Percentiles rank a stretch among this genome's conserved stretches.
phyloP scores from a whole-genome alignment of 306 rosid species.

The Cucumis melo region DNA sequence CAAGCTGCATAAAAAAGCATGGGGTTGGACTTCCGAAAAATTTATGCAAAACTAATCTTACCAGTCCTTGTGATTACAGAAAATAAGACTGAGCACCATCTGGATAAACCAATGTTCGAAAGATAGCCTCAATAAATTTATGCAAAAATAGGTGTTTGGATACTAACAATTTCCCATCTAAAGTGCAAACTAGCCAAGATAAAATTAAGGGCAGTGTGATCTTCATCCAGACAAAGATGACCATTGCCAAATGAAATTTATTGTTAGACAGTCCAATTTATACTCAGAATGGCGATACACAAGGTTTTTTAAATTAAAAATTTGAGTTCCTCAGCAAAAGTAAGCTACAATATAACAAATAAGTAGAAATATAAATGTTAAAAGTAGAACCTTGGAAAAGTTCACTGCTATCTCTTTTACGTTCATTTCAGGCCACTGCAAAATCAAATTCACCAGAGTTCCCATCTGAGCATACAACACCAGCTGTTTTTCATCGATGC shows the following conservation, averaged over 20 bases:
- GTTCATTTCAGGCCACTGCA: slow-evolving; percentile 58
- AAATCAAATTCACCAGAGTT: slow-evolving; percentile 63
- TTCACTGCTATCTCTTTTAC: slow-evolving; percentile 64
- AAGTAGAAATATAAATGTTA: background rate
- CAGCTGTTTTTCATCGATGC: slow-evolving; percentile 54
- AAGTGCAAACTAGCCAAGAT: background rate
- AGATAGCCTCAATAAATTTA: background rate
- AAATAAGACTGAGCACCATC: background rate
- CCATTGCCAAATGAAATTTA: background rate
- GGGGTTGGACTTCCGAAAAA: slow-evolving; percentile 14
- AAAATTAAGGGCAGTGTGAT: background rate
- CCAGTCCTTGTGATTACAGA: background rate
- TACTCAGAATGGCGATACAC: background rate
- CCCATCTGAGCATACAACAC: slow-evolving; percentile 89
- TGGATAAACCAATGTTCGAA: background rate
- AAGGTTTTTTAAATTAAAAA: background rate
- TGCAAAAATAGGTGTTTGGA: background rate
- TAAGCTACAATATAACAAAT: background rate
- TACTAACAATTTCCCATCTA: background rate
- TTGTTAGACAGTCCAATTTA: background rate
- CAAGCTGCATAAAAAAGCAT: slow-evolving; percentile 49
- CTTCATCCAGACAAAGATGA: background rate
- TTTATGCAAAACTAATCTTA: background rate
- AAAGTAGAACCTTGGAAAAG: slow-evolving; percentile 57
- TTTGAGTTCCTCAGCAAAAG: background rate